Base-by-base conservation (phyloP, 192 early-diverging fungal species). In the Pilaira anomala region DNA sequence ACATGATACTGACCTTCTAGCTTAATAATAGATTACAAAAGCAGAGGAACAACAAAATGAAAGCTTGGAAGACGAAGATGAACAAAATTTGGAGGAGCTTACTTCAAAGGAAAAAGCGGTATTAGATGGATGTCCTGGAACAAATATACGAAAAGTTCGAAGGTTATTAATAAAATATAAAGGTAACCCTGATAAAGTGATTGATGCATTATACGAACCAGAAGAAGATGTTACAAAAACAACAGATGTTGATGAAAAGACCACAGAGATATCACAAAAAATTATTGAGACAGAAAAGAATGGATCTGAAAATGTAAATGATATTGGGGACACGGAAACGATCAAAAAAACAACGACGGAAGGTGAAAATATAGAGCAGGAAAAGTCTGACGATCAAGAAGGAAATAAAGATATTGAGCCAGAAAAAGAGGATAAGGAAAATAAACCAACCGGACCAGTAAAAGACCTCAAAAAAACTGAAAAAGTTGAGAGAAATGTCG, bases 41-140 rank as follows among this genome's bases (percentile, higher is more conserved):
- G 50, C 4, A 44, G 40, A 44, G 16, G 19, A 39, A 3, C 14
- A 28, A 21, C 21, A 29, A 62, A 65, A 60, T 67, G 58, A 69
- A 57, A 54, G 55, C 22, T 25, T 24, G 6, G 33, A 41, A 30
- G 49, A 64, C 14, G 51, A 66, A 29, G 66, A 66, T 19, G 51
- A 75, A 14, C 65, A 60, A 5, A 54, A 64, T 21, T 52, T 70
- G 36, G 67, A 72, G 26, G 48, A 53, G 7, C 68, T 69, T 7
- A 68, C 52, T 39, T 65, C 79, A 7, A 64, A 75, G 25, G 88
- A 90, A 58, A 84, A 80, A 29, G 69, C 71, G n/a, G 74, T 90
- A 7, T 77, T 84, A 65, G 69, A 70, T 19, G 76, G 83, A 11
- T 83, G 79, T n/a, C 85, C 78, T 9, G 76, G 74, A 1, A 54